Conservation (phyloP, 345 rosid species). For the Salix suchowensis region DNA sequence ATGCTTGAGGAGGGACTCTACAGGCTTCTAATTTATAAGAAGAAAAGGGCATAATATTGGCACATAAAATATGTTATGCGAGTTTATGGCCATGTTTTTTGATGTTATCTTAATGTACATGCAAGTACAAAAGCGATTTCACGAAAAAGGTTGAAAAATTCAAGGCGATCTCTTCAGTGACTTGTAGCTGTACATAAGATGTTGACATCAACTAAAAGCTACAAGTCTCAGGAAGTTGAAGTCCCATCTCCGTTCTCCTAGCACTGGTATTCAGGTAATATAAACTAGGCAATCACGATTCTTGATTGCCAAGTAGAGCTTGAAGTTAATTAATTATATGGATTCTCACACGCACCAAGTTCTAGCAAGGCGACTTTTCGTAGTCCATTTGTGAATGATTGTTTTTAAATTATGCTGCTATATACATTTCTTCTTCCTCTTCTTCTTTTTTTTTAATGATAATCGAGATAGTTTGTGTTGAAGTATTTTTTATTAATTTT, state of each 20-base stretch:
- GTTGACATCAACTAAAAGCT: not conserved
- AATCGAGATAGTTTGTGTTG: too few relatives aligned
- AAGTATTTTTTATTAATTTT: too few relatives aligned
- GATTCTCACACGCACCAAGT: too few relatives aligned
- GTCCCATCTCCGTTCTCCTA: not conserved
- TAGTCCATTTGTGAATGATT: too few relatives aligned
- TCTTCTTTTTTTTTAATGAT: too few relatives aligned
- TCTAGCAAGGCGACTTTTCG: too few relatives aligned
- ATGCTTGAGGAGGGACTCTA: constrained; percentile 7
- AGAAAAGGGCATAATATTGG: not conserved
- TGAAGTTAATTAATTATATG: too few relatives aligned
- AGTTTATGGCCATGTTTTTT: not conserved
- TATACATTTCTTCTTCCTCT: too few relatives aligned
- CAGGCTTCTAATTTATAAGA: constrained; percentile 19
- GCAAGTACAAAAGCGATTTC: constrained; percentile 17
- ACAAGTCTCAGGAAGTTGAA: not conserved
- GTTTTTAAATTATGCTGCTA: too few relatives aligned
- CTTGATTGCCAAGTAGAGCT: too few relatives aligned
- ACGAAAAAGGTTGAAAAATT: not conserved
- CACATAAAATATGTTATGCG: not conserved
- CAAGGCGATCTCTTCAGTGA: not conserved
- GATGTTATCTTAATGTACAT: constrained; percentile 1
- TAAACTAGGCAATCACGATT: too few relatives aligned
- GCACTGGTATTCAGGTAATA: too few relatives aligned
- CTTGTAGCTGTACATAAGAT: not conserved